Conservation (phyloP, 163 green algal species). For the Picocystis sp. region DNA sequence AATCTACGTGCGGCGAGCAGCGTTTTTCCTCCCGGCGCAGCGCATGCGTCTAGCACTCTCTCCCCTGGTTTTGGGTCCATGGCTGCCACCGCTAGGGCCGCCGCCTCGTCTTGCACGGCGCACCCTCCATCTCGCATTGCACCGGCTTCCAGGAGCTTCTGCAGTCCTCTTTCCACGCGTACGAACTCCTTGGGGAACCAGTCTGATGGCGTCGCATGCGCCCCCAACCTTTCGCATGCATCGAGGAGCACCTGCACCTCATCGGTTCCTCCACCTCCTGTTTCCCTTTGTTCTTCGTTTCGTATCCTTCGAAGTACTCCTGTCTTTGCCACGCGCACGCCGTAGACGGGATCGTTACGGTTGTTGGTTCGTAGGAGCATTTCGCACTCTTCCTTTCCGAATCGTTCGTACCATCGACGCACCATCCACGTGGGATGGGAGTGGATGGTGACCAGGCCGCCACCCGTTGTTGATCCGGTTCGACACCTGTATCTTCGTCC, state of each 20-base stretch:
- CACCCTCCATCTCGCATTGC: constrained; percentile 14
- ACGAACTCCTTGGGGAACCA: constrained; percentile 20
- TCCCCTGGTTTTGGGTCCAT: constrained; percentile 62
- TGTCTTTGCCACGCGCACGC: constrained; percentile 14
- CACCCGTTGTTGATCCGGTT: background rate
- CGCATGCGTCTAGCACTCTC: constrained; percentile 66
- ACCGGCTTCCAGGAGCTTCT: constrained; percentile 13
- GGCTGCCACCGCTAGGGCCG: constrained; percentile 37
- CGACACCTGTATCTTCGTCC: constrained; percentile 1
- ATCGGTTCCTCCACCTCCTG: background rate
- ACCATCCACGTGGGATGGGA: constrained; percentile 74
- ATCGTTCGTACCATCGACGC: constrained; percentile 43
- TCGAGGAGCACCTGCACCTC: background rate
- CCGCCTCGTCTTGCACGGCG: constrained; percentile 16
- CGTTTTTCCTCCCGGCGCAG: constrained; percentile 73
- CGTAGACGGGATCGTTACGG: constrained; percentile 22
- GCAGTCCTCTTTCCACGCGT: constrained; percentile 7
- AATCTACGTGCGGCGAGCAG: constrained; percentile 48
- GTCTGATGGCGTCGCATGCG: background rate
- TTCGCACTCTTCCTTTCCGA: constrained; percentile 26
- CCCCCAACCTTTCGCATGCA: constrained; percentile 2
- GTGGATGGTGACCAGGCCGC: constrained; percentile 16
- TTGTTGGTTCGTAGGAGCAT: constrained; percentile 63
- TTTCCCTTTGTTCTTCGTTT: background rate
- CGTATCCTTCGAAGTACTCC: background rate